These are phyloP conservation scores for Penicillium bovifimosum DNA, from an alignment of 495 filamentous ascomycete species.

Conservation along the genomic window DNA sequence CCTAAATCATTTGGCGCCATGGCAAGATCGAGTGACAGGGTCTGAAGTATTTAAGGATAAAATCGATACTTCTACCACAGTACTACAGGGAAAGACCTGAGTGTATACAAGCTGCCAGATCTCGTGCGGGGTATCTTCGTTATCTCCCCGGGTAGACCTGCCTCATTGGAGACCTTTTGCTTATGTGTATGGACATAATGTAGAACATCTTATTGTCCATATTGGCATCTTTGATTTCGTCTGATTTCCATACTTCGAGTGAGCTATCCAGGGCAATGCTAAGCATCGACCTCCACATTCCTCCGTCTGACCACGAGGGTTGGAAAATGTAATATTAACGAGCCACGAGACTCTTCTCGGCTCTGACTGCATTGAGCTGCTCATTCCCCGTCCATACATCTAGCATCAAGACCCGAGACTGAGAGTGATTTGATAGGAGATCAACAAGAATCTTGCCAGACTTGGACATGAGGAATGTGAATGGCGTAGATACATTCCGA, in stretches of 20 bases:
- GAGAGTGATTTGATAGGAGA: neutral
- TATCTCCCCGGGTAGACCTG: conserved; percentile 13
- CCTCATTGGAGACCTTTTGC: conserved; percentile 7
- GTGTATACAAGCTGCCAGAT: neutral
- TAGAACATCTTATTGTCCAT: no score
- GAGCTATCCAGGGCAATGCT: neutral
- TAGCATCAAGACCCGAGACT: neutral
- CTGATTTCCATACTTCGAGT: neutral
- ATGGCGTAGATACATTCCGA: conserved; percentile 22
- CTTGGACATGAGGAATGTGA: conserved; percentile 3
- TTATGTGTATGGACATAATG: no score
- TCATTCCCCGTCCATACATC: no score
- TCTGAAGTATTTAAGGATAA: no score
- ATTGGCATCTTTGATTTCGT: no score
- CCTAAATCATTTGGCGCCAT: conserved; percentile 1
- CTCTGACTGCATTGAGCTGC: neutral
- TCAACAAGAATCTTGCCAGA: neutral
- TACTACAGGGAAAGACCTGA: no score
- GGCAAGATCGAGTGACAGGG: neutral
- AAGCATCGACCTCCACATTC: neutral
- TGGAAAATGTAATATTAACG: neutral
- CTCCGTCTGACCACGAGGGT: neutral
- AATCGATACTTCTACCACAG: no score
- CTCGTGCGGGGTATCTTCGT: conserved; percentile 24
- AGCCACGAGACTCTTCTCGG: neutral